Evolutionary conservation across 345 rosid species (phyloP).

Genomic region (Microcos paniculata): DNA sequence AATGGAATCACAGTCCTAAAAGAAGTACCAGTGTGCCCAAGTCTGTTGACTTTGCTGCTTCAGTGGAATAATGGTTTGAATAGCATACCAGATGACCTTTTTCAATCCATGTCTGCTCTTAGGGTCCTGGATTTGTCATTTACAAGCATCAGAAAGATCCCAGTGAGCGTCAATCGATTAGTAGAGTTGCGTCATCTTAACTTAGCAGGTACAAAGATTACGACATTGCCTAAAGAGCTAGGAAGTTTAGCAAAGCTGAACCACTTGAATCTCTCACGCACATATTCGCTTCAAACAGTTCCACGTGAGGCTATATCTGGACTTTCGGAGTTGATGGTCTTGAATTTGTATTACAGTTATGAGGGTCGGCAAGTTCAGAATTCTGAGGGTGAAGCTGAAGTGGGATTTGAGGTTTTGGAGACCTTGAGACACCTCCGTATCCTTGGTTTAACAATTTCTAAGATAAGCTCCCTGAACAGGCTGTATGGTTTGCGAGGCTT

Average conservation of each 20-base stretch:
- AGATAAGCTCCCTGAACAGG: conserved; percentile 24
- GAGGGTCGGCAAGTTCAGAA: conserved; percentile 38
- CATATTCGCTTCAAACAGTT: conserved; percentile 40
- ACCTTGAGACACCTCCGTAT: conserved; percentile 33
- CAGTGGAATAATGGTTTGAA: neutral
- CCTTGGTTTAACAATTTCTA: conserved; percentile 42
- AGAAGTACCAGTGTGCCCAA: conserved; percentile 32
- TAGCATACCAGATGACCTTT: conserved; percentile 26
- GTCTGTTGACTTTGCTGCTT: conserved; percentile 23
- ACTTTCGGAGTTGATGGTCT: conserved; percentile 34
- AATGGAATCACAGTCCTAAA: conserved; percentile 38
- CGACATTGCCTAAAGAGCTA: conserved; percentile 40
- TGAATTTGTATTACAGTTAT: conserved; percentile 51
- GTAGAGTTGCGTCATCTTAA: conserved; percentile 40
- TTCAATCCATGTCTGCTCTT: conserved; percentile 35
- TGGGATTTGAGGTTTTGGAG: conserved; percentile 41
- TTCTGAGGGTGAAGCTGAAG: conserved; percentile 27
- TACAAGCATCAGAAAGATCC: conserved; percentile 46
- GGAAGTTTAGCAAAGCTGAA: conserved; percentile 36
- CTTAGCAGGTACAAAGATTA: conserved; percentile 46
- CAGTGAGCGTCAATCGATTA: conserved; percentile 34
- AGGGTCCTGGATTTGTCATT: conserved; percentile 32
- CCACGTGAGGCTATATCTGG: conserved; percentile 41
- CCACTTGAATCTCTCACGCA: conserved; percentile 50
- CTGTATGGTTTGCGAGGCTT: conserved; percentile 24